These are phyloP conservation scores for Halenospora varia DNA, from an alignment of 495 filamentous ascomycete genomes.

Conservation along the genomic window DNA sequence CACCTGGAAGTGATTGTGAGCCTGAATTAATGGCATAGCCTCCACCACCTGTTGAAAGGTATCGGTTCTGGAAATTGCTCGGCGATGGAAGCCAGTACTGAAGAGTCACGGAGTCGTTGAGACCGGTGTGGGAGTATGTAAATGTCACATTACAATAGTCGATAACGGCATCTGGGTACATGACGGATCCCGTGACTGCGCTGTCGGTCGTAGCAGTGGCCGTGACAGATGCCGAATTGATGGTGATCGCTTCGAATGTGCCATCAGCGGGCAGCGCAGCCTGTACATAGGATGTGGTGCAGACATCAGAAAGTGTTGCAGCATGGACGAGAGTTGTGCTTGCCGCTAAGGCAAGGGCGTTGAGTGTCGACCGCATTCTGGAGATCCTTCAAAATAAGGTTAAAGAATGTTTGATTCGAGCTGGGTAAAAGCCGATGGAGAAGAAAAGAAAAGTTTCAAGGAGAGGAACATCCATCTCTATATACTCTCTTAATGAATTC, in stretches of 20 bases:
- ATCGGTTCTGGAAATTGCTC: constrained; percentile 34
- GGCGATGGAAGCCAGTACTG: constrained; percentile 34
- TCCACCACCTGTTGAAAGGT: constrained; percentile 40
- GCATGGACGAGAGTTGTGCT: not conserved
- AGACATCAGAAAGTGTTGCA: constrained; percentile 23
- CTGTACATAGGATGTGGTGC: constrained; percentile 28
- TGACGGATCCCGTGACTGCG: constrained; percentile 19
- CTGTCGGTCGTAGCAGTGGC: constrained; percentile 29
- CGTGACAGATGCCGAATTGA: constrained; percentile 32
- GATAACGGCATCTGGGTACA: constrained; percentile 12
- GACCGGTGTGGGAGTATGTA: constrained; percentile 38
- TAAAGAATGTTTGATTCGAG: not conserved
- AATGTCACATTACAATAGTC: constrained; percentile 45
- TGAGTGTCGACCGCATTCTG: not conserved
- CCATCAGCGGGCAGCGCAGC: constrained; percentile 27
- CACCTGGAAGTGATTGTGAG: constrained; percentile 29
- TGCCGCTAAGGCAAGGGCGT: not conserved
- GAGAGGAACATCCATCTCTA: not conserved
- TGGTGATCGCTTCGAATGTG: constrained; percentile 29
- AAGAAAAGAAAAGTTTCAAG: not conserved
- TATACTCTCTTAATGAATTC: not conserved
- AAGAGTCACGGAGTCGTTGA: constrained; percentile 32
- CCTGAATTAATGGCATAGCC: constrained; percentile 44
- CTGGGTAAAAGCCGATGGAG: not conserved
- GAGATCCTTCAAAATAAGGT: not conserved